A percentile compares a stretch with the other conserved stretches of the same genome.
Evolutionary conservation across 805 yeast genomes (phyloP).

Genomic region (Pichia membranifaciens): DNA sequence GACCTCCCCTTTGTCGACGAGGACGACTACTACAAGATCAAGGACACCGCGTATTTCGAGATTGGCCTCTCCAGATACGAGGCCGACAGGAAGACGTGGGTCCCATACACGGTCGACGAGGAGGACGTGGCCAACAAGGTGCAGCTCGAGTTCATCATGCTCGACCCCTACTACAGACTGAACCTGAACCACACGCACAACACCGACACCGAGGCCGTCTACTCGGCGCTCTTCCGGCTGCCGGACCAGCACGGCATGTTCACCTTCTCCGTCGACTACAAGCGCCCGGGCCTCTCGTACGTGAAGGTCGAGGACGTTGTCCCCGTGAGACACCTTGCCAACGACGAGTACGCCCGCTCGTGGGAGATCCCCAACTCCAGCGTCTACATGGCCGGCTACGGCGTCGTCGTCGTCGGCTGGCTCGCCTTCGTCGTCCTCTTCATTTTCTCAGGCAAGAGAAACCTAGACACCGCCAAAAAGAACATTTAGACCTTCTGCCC

Average conservation of each 20-base stretch:
- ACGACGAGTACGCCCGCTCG: slow-evolving; percentile 88
- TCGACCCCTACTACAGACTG: slow-evolving; percentile 91
- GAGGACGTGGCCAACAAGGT: slow-evolving; percentile 26
- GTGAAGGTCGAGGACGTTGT: slow-evolving; percentile 62
- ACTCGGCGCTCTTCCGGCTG: slow-evolving; percentile 52
- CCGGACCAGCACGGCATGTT: slow-evolving; percentile 98
- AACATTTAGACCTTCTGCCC: slow-evolving; percentile 13
- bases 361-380: slow-evolving; percentile 92
- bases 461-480: slow-evolving; percentile 16
- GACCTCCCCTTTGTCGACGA: slow-evolving; percentile 25
- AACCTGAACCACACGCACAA: slow-evolving; percentile 42
- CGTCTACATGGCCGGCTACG: slow-evolving; percentile 76
- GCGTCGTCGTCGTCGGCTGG: slow-evolving; percentile 71
- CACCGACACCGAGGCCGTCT: slow-evolving; percentile 41
- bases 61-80: slow-evolving; percentile 43
- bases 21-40: slow-evolving; percentile 58
- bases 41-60: slow-evolving; percentile 58
- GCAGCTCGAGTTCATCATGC: slow-evolving; percentile 82
- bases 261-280: slow-evolving; percentile 74
- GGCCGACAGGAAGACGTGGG: slow-evolving; percentile 51
- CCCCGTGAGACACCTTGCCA: slow-evolving; percentile 89
- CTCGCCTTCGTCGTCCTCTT: slow-evolving; percentile 66
- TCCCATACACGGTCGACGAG: slow-evolving; percentile 39
- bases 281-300: slow-evolving; percentile 68
- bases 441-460: slow-evolving; percentile 32